Evolutionary conservation across 2,329 filamentous ascomycete genomes (phyloP), one percentile per base, ranked within the genome.

Genomic region (Talaromyces sp.): DNA sequence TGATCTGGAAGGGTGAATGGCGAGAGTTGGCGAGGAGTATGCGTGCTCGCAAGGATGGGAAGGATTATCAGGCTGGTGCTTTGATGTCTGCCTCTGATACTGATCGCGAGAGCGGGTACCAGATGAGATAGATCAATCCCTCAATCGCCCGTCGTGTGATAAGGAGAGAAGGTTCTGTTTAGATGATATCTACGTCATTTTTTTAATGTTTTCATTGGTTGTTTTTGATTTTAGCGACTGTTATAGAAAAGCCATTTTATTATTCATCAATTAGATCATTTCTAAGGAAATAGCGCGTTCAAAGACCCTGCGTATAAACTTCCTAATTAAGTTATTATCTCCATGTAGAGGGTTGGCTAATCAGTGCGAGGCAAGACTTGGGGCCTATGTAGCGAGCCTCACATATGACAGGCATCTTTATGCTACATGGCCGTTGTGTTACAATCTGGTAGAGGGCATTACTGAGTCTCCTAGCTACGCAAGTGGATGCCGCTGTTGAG

Each of bases 1-100:
- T 61, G 60, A 38, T 66, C 15, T 66, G 64, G 64, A 63, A 63
- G 45, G 40, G 43, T 13, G 59, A 63, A 49, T 66, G 64, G 64
- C 61, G 53, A 5, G 51, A 63, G 13, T 40, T 63, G 34, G 51
- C 61, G 1, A 43, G 19, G 27, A 47, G 13, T 17, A 63, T 63
- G 61, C 43, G 22, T 29, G 15, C 36, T 27, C 56, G 56, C 15
- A 43, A 59, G 56, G 36, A 59, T 29, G 56, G 56, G 15, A 45
- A 59, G 56, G 15, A 31, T 29, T 59, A 59, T n/a, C 13, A 59
- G 36, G 6, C 19, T 45, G 36, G 27, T 59, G 36, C 22, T 31
- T n/a, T 45, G 25, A 43, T 45, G 56, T 59, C 56, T 3, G 25
- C n/a, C 19, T 59, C 56, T 8, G 38, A 59, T 45, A n/a, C 6